These are phyloP conservation scores for Jatropha podagrica DNA, from an alignment of 441 rosid genomes.

Conservation along the genomic window DNA sequence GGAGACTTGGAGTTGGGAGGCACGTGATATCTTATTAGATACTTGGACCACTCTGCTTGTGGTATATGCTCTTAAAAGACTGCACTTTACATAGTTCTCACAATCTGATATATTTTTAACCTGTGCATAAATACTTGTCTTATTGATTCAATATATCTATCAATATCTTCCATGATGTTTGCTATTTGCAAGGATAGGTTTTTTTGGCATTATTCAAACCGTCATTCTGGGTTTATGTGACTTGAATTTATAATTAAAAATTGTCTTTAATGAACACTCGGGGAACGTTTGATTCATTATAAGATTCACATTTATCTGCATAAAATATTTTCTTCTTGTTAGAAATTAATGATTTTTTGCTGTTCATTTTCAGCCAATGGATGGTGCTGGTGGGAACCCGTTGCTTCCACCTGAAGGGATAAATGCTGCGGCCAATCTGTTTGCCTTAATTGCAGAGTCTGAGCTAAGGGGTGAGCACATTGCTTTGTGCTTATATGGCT, in stretches of 20 bases:
- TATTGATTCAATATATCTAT: background rate
- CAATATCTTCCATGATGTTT: background rate
- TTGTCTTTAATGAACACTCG: background rate
- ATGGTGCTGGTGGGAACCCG: conserved; percentile 51
- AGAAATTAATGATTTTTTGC: conserved; percentile 29
- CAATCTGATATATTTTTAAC: background rate
- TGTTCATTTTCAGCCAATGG: conserved; percentile 57
- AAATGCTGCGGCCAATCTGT: conserved; percentile 76
- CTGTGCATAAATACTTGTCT: background rate
- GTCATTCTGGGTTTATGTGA: conserved; percentile 6
- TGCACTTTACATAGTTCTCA: conserved; percentile 2
- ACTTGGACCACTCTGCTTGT: conserved; percentile 84
- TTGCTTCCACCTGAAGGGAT: conserved; percentile 83
- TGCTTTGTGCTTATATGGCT: conserved; percentile 25
- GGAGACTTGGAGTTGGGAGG: conserved; percentile 97
- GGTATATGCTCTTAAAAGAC: conserved; percentile 43
- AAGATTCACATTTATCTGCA: background rate
- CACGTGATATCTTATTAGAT: conserved; percentile 94
- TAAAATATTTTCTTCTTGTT: conserved; percentile 14
- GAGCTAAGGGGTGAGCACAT: conserved; percentile 68
- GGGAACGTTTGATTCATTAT: background rate
- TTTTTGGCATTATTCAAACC: background rate
- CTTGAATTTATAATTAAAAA: background rate
- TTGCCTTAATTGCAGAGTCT: conserved; percentile 74
- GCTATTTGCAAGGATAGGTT: background rate